Evolutionary conservation across 108 stramenopile species (phyloP), one percentile per base, ranked within the genome.

Genomic region (Stephanodiscus minutulus): DNA sequence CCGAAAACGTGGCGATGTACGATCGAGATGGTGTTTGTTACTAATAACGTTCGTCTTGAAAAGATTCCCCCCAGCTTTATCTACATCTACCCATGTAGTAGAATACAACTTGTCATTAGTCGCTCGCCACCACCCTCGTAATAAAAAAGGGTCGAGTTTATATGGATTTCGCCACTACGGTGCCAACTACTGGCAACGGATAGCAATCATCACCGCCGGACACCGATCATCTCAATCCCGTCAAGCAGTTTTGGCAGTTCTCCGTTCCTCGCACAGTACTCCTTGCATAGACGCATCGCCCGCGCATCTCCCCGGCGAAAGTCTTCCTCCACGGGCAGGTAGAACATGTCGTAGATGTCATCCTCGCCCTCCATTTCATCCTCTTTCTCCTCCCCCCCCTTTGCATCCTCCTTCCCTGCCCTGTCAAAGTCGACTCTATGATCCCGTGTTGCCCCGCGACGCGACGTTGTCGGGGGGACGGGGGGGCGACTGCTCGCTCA

Each of bases 1-100:
- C 74, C 7, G 74, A 76, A 5, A 66, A 67, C 3, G 37, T 55
- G 15, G 44, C 59, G 17, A 52, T 75, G 7, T 60, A 62, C 17
- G 60, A 68, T 62, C 59, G 63, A 3, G 52, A 76, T n/a, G 66
- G 66, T 12, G 58, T 68, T n/a, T 76, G 74, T 47, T 49, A 68
- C 46, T 76, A 76, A 44, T 21, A 52, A 1, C 6, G 5, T 52
- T 52, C 22, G 18, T 39, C 39, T 39, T 11, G 10, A 11, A 39
- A 39, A 3, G 35, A 35, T 35, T 6, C 35, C 5, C 6, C 6
- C 5, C 35, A 3, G 6, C 35, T 6, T 5, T 35, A 35, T 35
- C 5, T 35, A 35, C 35, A 3, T 5, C 35, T 35, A 6, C 35
- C 6, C 6, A 20, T 20, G n/a, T n/a, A n/a, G n/a, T n/a, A n/a